Evolutionary conservation across 164 flowering plant genomes (phyloP), one percentile per base, ranked within the genome.

Genomic region (Aristolochia contorta): DNA sequence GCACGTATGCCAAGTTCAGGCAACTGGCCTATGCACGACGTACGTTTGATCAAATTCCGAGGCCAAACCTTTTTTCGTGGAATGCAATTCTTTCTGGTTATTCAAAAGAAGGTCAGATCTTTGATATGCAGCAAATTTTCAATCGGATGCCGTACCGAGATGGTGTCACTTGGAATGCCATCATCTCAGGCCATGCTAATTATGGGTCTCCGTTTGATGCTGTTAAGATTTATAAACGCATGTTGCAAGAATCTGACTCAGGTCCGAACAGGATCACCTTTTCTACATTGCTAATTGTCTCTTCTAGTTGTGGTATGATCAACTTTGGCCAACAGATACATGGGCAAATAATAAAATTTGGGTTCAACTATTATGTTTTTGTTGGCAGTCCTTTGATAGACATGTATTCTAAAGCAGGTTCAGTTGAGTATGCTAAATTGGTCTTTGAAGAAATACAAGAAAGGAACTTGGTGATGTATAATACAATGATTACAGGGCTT

Each of bases 1-100:
- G 48, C n/a, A 15, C 81, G 0, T 85, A 85, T 58, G 32, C 68
- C 0, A 80, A 74, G 50, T 62, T 84, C 9, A 69, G 74, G 9
- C 69, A 76, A 55, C 20, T 79, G 22, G 32, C 9, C 1, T 80
- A 86, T 61, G 97, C 93, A 4, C 84, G 89, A 62, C 57, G 66
- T 12, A 65, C 77, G 82, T 84, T 91, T 64, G 97, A 86, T 57
- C 64, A 75, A 71, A 84, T 86, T 50, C 81, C 80, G 33, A 74
- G 71, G 37, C 88, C 86, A 64, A 86, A 86, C 54, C 59, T 56
- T 12, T 80, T 75, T 68, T 84, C 96, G 13, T 88, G 96, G 96
- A 91, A 91, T 79, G 67, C 77, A 54, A 62, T 88, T 25, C 80
- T 91, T 41, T 75, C 84, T 0, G 80, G 77, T 30, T 86, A 88